Evolutionary conservation across 805 yeast genomes (phyloP), one percentile per base, ranked within the genome.

Genomic region (Cyberlindnera galapagoensis): DNA sequence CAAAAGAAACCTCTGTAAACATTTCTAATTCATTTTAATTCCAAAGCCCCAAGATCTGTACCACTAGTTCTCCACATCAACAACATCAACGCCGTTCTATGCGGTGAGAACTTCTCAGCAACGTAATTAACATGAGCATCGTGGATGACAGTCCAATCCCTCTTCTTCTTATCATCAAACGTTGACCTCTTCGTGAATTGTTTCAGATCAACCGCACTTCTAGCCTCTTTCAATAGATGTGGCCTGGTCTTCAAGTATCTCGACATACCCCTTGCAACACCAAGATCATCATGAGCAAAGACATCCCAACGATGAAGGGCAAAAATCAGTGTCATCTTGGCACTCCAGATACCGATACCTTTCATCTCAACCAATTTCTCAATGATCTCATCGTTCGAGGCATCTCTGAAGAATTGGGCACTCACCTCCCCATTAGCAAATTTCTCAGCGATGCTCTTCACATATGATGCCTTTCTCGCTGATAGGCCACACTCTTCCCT

Each of bases 301-400:
- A 84, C 73, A 52, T 88, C 78, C 50, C 72, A 51, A 35, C 83
- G 67, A 17, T 67, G 68, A 27, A 87, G 58, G 1, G 82, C 80
- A 50, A 85, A 85, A 15, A 80, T 49, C 12, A 83, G 57, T 55
- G 86, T 88, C 95, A 88, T 88, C 34, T 80, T 81, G 0, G 92
- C 88, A 5, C 87, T 74, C 97, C 97, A 88, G 2, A 68, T 67
- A 0, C 92, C 94, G 12, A 83, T 69, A 0, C 94, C 94, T 47
- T 81, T 80, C 40, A 81, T 60, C 17, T 52, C 52, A 0, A 70
- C 67, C 33, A 80, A 54, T 36, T 67, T 69, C 13, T 63, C 63
- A 1, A 68, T 49, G 11, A 80, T 57, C 15, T 61, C 74, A 3
- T 69, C 70, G 28, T 70, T 64, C 4, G 62, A 39, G 21, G 57